Conservation (phyloP, 2,329 filamentous ascomycete genomes). For the Apiospora pterosperma region DNA sequence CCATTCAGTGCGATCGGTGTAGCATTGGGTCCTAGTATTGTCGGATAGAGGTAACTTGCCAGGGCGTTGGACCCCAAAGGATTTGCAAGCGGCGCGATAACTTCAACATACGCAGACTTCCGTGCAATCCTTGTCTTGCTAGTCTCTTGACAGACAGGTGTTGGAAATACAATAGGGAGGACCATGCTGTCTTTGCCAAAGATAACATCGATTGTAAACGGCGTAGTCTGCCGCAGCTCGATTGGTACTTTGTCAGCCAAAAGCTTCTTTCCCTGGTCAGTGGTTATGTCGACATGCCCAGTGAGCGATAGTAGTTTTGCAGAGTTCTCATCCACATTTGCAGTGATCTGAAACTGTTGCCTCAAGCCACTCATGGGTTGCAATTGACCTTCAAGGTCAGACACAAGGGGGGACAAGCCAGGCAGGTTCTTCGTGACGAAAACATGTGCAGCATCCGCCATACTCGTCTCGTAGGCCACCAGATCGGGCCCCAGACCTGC, state of each 20-base stretch:
- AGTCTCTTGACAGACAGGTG: slow-evolving; percentile 32
- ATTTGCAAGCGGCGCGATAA: slow-evolving; percentile 33
- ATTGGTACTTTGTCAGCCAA: slow-evolving; percentile 36
- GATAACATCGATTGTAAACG: slow-evolving; percentile 38
- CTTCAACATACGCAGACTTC: slow-evolving; percentile 41
- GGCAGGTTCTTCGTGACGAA: slow-evolving; percentile 35
- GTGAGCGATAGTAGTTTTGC: slow-evolving; percentile 33
- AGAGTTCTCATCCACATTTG: slow-evolving; percentile 23
- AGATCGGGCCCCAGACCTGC: not conserved
- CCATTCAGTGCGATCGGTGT: slow-evolving; percentile 36
- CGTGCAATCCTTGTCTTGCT: slow-evolving; percentile 39
- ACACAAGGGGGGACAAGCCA: slow-evolving; percentile 10
- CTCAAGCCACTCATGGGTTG: not conserved
- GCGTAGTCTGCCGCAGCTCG: slow-evolving; percentile 32
- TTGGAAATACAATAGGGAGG: slow-evolving; percentile 35
- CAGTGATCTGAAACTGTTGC: slow-evolving; percentile 17
- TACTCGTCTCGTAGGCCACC: not conserved
- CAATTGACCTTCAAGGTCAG: not conserved
- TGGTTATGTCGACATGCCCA: slow-evolving; percentile 35
- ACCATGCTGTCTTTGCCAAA: slow-evolving; percentile 30
- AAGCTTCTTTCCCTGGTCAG: slow-evolving; percentile 30
- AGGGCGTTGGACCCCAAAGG: slow-evolving; percentile 19
- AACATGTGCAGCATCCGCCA: slow-evolving; percentile 17
- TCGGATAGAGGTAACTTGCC: slow-evolving; percentile 35
- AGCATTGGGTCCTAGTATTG: slow-evolving; percentile 18